Conservation (phyloP, 495 filamentous ascomycete species). For the Lophiostoma macrostomum region DNA sequence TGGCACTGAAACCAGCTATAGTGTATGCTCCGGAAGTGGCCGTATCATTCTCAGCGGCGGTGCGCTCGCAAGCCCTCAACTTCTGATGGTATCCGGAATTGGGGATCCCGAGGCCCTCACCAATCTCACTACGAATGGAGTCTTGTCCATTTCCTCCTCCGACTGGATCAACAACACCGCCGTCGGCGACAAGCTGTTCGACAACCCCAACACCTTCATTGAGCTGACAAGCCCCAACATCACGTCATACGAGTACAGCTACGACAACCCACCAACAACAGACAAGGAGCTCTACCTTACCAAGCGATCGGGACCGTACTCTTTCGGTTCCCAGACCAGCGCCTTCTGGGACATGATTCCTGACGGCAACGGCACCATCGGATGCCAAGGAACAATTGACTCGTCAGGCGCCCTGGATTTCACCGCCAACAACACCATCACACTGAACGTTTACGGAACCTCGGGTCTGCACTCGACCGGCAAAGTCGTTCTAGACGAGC, state of each 20-base stretch:
- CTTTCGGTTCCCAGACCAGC: slow-evolving; percentile 42
- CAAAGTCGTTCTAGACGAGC: slow-evolving; percentile 38
- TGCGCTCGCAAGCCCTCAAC: too few relatives aligned
- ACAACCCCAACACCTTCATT: slow-evolving; percentile 49
- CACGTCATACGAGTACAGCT: slow-evolving; percentile 41
- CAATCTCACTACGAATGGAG: slow-evolving; percentile 31
- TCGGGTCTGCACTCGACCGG: slow-evolving; percentile 43
- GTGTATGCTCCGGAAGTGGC: too few relatives aligned
- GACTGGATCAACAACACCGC: slow-evolving; percentile 42
- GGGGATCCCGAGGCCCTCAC: slow-evolving; percentile 34
- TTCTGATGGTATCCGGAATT: too few relatives aligned
- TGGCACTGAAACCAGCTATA: too few relatives aligned
- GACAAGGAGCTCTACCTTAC: slow-evolving; percentile 41
- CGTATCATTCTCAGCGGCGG: too few relatives aligned
- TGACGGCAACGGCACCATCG: slow-evolving; percentile 35
- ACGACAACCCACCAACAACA: slow-evolving; percentile 35
- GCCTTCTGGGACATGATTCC: slow-evolving; percentile 44
- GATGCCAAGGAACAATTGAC: slow-evolving; percentile 45
- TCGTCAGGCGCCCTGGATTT: slow-evolving; percentile 40
- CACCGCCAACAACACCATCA: slow-evolving; percentile 40
- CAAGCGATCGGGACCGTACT: slow-evolving; percentile 41
- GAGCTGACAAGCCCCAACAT: slow-evolving; percentile 39
- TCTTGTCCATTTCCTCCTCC: slow-evolving; percentile 24
- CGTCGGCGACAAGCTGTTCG: slow-evolving; percentile 44
- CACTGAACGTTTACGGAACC: slow-evolving; percentile 46